phyloP scores from a whole-genome alignment of 805 yeast species.

The Candida anglica region DNA sequence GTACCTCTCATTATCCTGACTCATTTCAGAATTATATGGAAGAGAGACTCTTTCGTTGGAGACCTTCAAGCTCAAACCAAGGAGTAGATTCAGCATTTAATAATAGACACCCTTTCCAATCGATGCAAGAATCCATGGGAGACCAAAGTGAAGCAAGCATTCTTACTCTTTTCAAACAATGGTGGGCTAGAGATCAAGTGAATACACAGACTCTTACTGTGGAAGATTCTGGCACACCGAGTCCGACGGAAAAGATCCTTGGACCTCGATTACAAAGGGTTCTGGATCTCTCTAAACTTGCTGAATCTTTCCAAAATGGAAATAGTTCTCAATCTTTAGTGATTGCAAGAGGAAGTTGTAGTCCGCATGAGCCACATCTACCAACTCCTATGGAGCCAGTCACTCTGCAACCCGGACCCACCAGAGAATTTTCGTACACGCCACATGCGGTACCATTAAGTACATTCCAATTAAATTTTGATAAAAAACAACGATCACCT shows the following conservation, averaged over 20 bases:
- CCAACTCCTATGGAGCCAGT: no score
- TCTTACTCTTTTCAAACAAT: not conserved
- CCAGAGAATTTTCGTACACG: slow-evolving; percentile 11
- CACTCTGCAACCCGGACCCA: slow-evolving; percentile 5
- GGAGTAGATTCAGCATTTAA: slow-evolving; percentile 18
- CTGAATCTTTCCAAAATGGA: not conserved
- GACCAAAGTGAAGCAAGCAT: no score
- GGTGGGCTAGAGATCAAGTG: slow-evolving; percentile 2
- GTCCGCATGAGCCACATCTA: no score
- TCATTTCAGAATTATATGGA: slow-evolving; percentile 23
- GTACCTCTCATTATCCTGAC: no score
- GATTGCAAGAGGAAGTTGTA: not conserved
- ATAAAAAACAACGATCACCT: slow-evolving; percentile 7
- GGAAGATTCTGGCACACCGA: not conserved
- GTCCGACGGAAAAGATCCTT: not conserved
- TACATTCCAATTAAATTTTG: slow-evolving; percentile 14
- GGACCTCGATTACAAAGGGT: not conserved
- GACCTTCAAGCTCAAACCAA: slow-evolving; percentile 30
- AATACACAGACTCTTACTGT: no score
- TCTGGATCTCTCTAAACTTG: not conserved
- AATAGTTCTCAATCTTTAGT: slow-evolving; percentile 1
- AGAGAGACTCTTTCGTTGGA: slow-evolving; percentile 26
- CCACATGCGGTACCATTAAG: slow-evolving; percentile 20
- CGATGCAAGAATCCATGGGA: no score
- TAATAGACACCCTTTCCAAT: slow-evolving; percentile 31